These are phyloP conservation scores for Apiotrichum domesticum DNA, from an alignment of 1,284 basidiomycete species.

Conservation along the genomic window DNA sequence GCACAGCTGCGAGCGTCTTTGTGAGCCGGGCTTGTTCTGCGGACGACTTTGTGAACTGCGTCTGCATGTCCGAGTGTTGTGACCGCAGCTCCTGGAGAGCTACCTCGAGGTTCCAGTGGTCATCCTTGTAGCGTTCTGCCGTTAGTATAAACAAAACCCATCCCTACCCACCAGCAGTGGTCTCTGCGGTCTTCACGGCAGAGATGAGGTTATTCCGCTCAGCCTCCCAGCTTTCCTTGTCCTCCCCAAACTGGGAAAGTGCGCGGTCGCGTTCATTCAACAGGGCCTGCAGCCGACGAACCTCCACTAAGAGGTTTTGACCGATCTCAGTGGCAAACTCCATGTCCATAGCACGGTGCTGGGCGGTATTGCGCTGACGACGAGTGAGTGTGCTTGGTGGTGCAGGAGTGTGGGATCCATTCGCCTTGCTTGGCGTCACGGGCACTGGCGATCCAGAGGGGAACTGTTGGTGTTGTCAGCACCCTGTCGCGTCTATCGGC, in stretches of 20 bases:
- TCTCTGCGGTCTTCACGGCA: slow-evolving; percentile 68
- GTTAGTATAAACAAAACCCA: too few relatives aligned
- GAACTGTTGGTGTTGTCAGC: slow-evolving; percentile 3
- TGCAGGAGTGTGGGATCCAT: slow-evolving; percentile 1
- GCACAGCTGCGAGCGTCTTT: slow-evolving; percentile 64
- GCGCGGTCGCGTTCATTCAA: slow-evolving; percentile 82
- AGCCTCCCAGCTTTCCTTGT: slow-evolving; percentile 69
- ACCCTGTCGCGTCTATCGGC: neutral
- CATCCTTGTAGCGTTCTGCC: slow-evolving; percentile 77
- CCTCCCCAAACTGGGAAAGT: slow-evolving; percentile 77
- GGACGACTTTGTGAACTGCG: slow-evolving; percentile 64
- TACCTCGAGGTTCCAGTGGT: slow-evolving; percentile 98
- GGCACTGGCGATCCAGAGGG: slow-evolving; percentile 2
- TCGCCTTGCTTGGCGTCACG: neutral
- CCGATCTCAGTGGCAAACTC: slow-evolving; percentile 97
- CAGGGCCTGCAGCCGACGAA: slow-evolving; percentile 76
- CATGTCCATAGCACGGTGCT: slow-evolving; percentile 49
- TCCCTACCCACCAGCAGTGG: slow-evolving; percentile 59
- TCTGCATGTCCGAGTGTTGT: slow-evolving; percentile 62
- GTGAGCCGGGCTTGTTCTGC: slow-evolving; percentile 74
- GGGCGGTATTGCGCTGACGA: slow-evolving; percentile 46
- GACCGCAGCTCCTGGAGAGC: slow-evolving; percentile 77
- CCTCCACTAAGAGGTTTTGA: slow-evolving; percentile 79
- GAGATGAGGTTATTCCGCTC: slow-evolving; percentile 63
- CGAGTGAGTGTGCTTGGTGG: slow-evolving; percentile 33